phyloP scores from a whole-genome alignment of 352 stramenopile genomes.

The Aphanomyces stellatus region DNA sequence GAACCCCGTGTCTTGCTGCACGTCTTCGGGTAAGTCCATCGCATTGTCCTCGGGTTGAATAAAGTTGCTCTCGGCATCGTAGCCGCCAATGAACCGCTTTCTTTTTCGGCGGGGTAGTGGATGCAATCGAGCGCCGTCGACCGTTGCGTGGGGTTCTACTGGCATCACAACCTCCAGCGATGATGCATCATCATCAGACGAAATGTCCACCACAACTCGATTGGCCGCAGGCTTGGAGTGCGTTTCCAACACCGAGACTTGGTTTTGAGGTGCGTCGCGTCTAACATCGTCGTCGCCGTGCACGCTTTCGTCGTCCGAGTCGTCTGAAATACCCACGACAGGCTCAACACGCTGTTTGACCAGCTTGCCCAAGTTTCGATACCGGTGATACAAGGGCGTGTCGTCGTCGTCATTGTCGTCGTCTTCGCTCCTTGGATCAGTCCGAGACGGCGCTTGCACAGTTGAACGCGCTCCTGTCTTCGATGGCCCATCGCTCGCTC shows the following conservation, averaged over 20 bases:
- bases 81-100: conserved; percentile 60
- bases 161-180: neutral
- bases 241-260: neutral
- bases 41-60: conserved; percentile 59
- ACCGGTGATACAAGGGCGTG: neutral
- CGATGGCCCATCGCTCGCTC: neutral
- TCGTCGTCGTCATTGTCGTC: conserved; percentile 4
- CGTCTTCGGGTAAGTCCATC: conserved; percentile 61
- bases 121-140: neutral
- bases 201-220: neutral
- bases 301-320: neutral
- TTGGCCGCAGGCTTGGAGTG: neutral
- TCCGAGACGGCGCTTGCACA: neutral
- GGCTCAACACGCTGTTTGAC: neutral
- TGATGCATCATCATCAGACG: neutral
- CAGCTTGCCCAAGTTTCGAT: neutral
- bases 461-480: no score
- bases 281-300: neutral
- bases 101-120: conserved; percentile 24
- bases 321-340: neutral
- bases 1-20: conserved; percentile 49
- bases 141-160: neutral
- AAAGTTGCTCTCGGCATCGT: conserved; percentile 24
- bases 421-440: neutral
- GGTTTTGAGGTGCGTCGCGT: no score